These are phyloP conservation scores for Tillandsia fasciculata DNA, from an alignment of 176 grass and related monocot genomes.

Conservation along the genomic window DNA sequence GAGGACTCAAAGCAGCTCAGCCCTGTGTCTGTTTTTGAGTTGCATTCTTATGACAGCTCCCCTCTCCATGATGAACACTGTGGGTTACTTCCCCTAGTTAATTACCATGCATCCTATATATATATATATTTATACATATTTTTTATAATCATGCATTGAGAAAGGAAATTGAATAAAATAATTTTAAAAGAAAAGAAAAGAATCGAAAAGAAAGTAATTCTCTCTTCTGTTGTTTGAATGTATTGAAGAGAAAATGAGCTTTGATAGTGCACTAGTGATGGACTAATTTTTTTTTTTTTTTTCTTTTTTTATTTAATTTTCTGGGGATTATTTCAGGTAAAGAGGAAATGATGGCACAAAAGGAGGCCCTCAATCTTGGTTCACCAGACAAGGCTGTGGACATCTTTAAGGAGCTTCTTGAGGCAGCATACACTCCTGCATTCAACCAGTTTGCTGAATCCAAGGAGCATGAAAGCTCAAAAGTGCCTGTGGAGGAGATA, in stretches of 20 bases:
- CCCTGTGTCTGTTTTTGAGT: constrained; percentile 71
- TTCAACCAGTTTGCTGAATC: constrained; percentile 26
- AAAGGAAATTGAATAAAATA: no score
- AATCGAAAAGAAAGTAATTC: no score
- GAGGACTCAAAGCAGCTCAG: constrained; percentile 61
- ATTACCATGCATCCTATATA: no score
- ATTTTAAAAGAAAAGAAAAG: no score
- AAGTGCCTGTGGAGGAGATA: neutral
- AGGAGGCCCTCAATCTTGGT: neutral
- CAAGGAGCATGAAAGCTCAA: constrained; percentile 11
- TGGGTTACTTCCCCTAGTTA: constrained; percentile 6
- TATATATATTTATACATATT: no score
- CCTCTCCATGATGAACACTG: constrained; percentile 17
- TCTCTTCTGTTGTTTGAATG: no score
- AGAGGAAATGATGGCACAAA: constrained; percentile 18
- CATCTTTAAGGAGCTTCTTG: constrained; percentile 51
- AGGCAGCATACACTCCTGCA: constrained; percentile 45
- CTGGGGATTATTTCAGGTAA: constrained; percentile 3
- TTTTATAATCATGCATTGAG: no score
- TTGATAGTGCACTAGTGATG: no score
- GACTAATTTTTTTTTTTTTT: neutral
- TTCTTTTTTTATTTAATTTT: neutral
- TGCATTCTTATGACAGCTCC: constrained; percentile 41
- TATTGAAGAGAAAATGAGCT: no score
- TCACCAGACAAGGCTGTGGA: constrained; percentile 34